Percentiles rank a stretch among this genome's conserved stretches.
Evolutionary conservation across 108 stramenopile species (phyloP).

Genomic region (Hondaea fermentalgiana): DNA sequence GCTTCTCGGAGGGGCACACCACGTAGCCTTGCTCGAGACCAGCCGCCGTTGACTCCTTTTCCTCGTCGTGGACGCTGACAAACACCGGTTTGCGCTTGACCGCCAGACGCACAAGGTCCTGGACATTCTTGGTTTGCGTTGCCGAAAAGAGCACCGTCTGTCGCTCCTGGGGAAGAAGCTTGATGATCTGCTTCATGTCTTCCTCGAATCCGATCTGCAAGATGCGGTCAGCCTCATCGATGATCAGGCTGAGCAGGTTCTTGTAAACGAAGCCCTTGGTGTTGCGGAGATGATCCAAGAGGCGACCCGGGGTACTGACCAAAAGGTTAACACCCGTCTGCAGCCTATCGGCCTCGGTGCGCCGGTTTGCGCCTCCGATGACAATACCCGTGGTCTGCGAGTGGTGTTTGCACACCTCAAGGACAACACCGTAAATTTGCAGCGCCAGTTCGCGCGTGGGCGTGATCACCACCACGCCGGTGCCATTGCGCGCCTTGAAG

Average conservation of each 20-base stretch:
- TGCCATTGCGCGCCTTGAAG: conserved; percentile 80
- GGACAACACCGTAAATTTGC: conserved; percentile 95
- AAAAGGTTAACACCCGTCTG: conserved; percentile 90
- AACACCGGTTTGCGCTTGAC: conserved; percentile 76
- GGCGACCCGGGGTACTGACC: conserved; percentile 90
- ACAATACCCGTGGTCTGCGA: conserved; percentile 91
- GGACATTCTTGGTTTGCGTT: conserved; percentile 95
- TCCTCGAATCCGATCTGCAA: conserved; percentile 98
- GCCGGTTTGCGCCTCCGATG: conserved; percentile 90
- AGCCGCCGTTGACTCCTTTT: conserved; percentile 71
- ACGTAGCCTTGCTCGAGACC: conserved; percentile 97
- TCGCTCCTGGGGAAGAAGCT: conserved; percentile 80
- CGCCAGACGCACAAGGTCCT: conserved; percentile 84
- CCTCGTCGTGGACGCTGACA: conserved; percentile 83
- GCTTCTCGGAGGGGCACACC: conserved; percentile 86
- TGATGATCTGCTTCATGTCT: conserved; percentile 90
- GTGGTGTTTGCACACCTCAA: conserved; percentile 71
- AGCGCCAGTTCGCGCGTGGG: conserved; percentile 95
- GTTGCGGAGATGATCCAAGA: conserved; percentile 95
- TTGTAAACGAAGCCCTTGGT: conserved; percentile 81
- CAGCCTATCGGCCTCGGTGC: conserved; percentile 89
- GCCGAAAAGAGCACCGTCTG: conserved; percentile 98
- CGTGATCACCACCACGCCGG: conserved; percentile 87
- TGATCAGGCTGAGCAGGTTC: conserved; percentile 82
- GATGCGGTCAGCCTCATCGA: conserved; percentile 98